Conservation (phyloP, 441 rosid species). For the Bocquillonia castaneifolia region DNA sequence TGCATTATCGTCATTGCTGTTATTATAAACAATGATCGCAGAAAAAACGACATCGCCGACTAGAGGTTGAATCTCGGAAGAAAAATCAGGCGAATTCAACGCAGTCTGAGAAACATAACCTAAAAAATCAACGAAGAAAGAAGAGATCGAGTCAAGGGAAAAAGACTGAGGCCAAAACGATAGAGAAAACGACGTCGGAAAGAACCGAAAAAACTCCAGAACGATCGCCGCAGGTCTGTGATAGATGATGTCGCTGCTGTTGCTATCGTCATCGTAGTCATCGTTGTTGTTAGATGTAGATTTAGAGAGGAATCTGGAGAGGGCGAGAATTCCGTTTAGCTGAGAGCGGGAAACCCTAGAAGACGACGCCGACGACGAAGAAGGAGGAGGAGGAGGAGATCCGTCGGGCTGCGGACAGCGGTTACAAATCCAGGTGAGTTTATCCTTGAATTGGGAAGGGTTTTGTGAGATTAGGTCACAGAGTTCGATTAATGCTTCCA, state of each 20-base stretch:
- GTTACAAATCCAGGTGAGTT: conserved; percentile 81
- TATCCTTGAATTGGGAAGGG: conserved; percentile 70
- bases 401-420: conserved; percentile 84
- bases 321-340: conserved; percentile 79
- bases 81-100: conserved; percentile 52
- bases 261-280: too few relatives aligned
- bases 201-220: conserved; percentile 57
- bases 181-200: conserved; percentile 61
- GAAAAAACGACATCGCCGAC: conserved; percentile 59
- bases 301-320: conserved; percentile 65
- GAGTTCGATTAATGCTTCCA: conserved; percentile 84
- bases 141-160: conserved; percentile 42
- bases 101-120: conserved; percentile 50
- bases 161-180: conserved; percentile 91
- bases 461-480: conserved; percentile 70
- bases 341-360: conserved; percentile 77
- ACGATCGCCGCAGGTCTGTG: conserved; percentile 55
- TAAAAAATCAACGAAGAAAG: conserved; percentile 61
- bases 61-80: conserved; percentile 54
- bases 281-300: too few relatives aligned
- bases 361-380: conserved; percentile 6
- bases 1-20: conserved; percentile 9
- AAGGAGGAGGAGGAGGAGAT: conserved; percentile 43
- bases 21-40: conserved; percentile 25
- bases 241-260: conserved; percentile 43